Evolutionary conservation across 2,329 filamentous ascomycete genomes (phyloP), one percentile per base, ranked within the genome.

Genomic region (Talaromyces amestolkiae): DNA sequence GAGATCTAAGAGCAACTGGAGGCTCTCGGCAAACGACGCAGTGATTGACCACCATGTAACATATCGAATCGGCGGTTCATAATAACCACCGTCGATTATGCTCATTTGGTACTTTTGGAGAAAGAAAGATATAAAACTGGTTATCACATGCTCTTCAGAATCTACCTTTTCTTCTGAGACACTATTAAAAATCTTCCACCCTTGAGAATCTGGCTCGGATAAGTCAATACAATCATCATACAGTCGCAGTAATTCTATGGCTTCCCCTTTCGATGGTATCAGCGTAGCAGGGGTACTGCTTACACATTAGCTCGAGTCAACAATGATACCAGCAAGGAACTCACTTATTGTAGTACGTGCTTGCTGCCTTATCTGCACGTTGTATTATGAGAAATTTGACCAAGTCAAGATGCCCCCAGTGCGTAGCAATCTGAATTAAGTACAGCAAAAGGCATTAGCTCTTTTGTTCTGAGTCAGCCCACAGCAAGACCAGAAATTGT

Each of bases 171-270:
- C 35, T 10, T 37, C 7, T 45, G 22, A 8, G n/a, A 27, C 3
- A 49, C 1, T 8, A 15, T 13, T 11, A 49, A 49, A 27, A 27
- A 49, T 27, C 7, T 15, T 2, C 45, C 22, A 49, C 13, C 45
- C 45, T 24, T 49, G 22, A 15, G 45, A 49, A 8, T 49, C 31
- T 24, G 61, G 53, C 5, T 33, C 41, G 19, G 56, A 24, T 9
- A 64, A 58, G 35, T 64, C 53, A 31, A 64, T 64, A 58, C 41
- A 64, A 27, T 64, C 53, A 22, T 64, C 53, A 19, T 59, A 64
- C 37, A 64, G 24, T 27, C 47, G 19, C 1, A 64, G 35, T 41
- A 64, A 19, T 13, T 64, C 61, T 27, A 37, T 33, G 37, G 41
- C 53, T 33, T 8, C 24, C 13, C 3, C 9, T n/a, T n/a, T 31